Evolutionary conservation across 1,139 yeast genomes (phyloP).

Genomic region (Hemisphaericaspora xylanilytica): DNA sequence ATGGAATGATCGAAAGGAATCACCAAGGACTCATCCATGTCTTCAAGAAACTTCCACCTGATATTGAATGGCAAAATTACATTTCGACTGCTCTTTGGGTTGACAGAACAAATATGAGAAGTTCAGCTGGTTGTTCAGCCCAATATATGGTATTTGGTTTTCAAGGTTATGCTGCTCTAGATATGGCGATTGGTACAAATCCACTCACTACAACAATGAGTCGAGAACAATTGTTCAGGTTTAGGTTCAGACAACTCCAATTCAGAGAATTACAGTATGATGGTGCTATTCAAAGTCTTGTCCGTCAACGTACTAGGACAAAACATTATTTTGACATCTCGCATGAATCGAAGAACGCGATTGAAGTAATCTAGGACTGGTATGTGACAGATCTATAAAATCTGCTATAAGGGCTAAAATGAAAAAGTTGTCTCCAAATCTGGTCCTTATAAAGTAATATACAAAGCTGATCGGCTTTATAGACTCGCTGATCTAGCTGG

Average conservation of each 20-base stretch:
- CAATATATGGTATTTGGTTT: slow-evolving; percentile 1
- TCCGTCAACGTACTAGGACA: neutral
- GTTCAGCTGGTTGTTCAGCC: neutral
- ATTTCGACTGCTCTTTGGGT: neutral
- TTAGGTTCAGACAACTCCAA: neutral
- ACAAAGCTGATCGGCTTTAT: too few species aligned
- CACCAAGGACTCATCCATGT: neutral
- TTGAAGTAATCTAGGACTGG: too few species aligned
- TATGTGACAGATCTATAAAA: too few species aligned
- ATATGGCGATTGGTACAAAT: neutral
- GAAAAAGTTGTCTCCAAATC: too few species aligned
- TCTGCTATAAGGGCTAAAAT: too few species aligned
- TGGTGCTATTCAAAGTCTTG: neutral
- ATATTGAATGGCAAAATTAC: neutral
- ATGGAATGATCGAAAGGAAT: slow-evolving; percentile 1
- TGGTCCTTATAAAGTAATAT: too few species aligned
- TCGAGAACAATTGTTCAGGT: too few species aligned
- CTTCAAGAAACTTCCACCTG: neutral
- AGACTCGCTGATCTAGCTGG: too few species aligned
- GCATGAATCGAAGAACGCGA: neutral
- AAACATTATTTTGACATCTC: neutral
- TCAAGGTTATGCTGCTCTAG: slow-evolving; percentile 3
- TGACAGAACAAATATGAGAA: neutral
- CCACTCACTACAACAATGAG: too few species aligned
- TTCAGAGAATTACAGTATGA: neutral